A percentile compares a stretch with the other conserved stretches of the same genome.
Conservation (phyloP, 2,329 filamentous ascomycete genomes). For the Fusarium proliferatum region DNA sequence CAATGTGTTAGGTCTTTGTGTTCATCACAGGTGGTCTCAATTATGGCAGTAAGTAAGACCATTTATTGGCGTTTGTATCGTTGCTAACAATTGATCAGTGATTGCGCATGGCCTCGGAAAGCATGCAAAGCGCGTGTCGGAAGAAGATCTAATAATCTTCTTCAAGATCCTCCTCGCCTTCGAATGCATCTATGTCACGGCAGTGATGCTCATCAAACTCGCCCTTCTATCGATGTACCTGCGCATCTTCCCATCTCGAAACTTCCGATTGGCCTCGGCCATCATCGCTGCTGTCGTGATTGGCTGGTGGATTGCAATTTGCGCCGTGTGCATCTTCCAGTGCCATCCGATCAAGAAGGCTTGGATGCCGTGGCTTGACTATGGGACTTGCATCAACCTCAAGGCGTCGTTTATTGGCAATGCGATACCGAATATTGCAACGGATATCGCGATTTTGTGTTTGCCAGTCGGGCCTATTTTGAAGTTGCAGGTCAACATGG, state of each 20-base stretch:
- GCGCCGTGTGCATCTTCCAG: conserved; percentile 31
- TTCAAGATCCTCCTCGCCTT: conserved; percentile 31
- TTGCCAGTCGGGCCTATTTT: conserved; percentile 16
- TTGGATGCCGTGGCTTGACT: conserved; percentile 15
- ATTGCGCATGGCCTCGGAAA: conserved; percentile 26
- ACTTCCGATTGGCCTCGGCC: conserved; percentile 7
- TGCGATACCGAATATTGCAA: conserved; percentile 28
- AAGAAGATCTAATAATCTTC: background rate
- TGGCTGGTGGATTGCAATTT: conserved; percentile 31
- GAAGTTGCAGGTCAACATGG: conserved; percentile 26
- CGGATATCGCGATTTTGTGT: conserved; percentile 22
- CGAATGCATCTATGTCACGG: conserved; percentile 27
- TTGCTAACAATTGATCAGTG: conserved; percentile 11
- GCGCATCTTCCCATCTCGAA: conserved; percentile 24
- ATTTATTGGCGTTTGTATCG: rapidly evolving
- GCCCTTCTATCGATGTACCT: conserved; percentile 27
- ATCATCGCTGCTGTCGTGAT: conserved; percentile 13
- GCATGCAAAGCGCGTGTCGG: background rate
- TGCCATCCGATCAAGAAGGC: conserved; percentile 21
- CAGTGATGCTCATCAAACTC: conserved; percentile 30
- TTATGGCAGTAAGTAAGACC: conserved; percentile 17
- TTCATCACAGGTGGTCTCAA: conserved; percentile 25
- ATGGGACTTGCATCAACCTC: conserved; percentile 22
- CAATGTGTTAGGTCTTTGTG: conserved; percentile 6
- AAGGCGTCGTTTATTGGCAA: conserved; percentile 32